These are phyloP conservation scores for Emergomyces orientalis DNA, from an alignment of 2,329 filamentous ascomycete genomes.

Conservation along the genomic window DNA sequence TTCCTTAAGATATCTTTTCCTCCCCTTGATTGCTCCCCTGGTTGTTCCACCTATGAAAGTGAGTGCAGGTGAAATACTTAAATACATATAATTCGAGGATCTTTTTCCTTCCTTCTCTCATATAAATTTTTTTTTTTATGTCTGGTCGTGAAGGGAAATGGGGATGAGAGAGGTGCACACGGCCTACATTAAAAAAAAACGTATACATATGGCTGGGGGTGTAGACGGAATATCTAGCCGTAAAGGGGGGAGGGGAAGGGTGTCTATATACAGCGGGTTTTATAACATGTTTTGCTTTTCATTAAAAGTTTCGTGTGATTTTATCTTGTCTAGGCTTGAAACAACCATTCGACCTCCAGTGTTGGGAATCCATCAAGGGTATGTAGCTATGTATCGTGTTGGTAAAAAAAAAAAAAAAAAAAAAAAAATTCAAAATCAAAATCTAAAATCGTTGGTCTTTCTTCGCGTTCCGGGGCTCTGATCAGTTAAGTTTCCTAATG, in stretches of 20 bases:
- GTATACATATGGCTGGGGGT: not conserved
- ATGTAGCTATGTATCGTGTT: not conserved
- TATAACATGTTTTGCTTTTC: not conserved
- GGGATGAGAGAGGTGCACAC: not conserved
- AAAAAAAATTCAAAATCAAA: no score
- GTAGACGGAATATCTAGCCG: not conserved
- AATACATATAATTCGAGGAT: no score
- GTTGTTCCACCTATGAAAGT: no score
- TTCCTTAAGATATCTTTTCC: no score
- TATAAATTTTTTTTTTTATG: no score
- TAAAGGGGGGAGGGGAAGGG: not conserved
- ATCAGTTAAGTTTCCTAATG: slow-evolving; percentile 18
- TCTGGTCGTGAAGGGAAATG: not conserved
- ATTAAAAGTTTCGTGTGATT: not conserved
- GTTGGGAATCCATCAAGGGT: not conserved
- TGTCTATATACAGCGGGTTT: not conserved
- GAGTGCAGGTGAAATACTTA: no score
- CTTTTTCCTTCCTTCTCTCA: no score
- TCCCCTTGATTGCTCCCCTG: no score
- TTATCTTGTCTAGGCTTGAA: not conserved
- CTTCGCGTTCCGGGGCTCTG: not conserved
- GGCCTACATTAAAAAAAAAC: not conserved
- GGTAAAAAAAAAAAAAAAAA: no score
- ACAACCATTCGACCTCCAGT: not conserved
- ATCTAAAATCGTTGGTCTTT: not conserved